Evolutionary conservation across 2,329 filamentous ascomycete species (phyloP), one percentile per base, ranked within the genome.

Genomic region (Aspergillus quadricinctus): DNA sequence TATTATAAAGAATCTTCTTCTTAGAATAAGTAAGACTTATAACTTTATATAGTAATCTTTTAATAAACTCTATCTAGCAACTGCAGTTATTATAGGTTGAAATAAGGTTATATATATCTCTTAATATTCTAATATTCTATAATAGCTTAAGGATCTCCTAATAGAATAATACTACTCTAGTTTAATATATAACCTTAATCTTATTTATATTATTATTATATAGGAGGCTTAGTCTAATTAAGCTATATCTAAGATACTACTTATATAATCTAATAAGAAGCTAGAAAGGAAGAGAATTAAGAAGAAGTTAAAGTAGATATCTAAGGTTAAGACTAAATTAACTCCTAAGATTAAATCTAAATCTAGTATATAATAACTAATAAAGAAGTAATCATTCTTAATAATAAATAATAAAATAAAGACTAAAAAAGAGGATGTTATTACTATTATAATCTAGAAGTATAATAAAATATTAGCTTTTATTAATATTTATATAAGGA

Each of bases 221-320:
- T 6, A 6, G 17, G 1, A n/a, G 5, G 1, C 35, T 40, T 1
- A 40, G 17, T 4, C 3, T 14, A n/a, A 3, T 40, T 6, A 40
- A 10, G 35, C 17, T 40, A 40, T 11, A n/a, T 40, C 35, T 14
- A 6, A 40, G 2, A 9, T 1, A 40, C 35, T 40, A 40, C 1
- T 10, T 40, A 40, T 6, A n/a, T 6, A 40, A n/a, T 3, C 35
- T 48, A 45, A 56, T 52, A 48, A 56, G 31, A 41, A 52, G 51
- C 56, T 52, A 54, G 56, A 60, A 56, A 60, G 56, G 57, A 54
- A 55, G 54, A 35, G 29, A 43, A 57, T 59, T 61, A 53, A 57
- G 51, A 58, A 52, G 49, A 49, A 54, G 55, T 55, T 54, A 56
- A 40, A 49, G 41, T 6, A 40, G 11, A 40, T 1, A 5, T 40